Evolutionary conservation across 805 yeast genomes (phyloP).

Genomic region (Torulaspora gathmanii): DNA sequence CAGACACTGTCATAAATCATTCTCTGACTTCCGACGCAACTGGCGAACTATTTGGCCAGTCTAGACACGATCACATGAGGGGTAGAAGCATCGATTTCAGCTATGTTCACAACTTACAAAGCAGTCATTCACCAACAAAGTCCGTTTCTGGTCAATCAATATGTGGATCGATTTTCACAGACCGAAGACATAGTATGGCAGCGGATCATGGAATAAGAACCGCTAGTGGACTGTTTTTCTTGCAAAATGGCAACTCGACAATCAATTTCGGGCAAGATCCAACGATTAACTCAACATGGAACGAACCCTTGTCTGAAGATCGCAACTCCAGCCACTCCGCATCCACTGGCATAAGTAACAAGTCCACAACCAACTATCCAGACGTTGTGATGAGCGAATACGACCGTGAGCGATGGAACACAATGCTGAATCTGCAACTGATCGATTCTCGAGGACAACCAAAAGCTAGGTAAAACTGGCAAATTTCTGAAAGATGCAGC

Average conservation of each 20-base stretch:
- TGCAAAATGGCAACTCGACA: slow-evolving; percentile 12
- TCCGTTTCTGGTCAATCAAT: slow-evolving; percentile 21
- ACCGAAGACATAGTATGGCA: slow-evolving; percentile 20
- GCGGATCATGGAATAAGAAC: slow-evolving; percentile 12
- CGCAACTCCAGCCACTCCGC: slow-evolving; percentile 3
- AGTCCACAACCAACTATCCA: slow-evolving; percentile 23
- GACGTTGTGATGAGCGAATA: slow-evolving; percentile 33
- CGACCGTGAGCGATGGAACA: slow-evolving; percentile 36
- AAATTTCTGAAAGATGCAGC: too few relatives aligned
- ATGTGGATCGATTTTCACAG: slow-evolving; percentile 7
- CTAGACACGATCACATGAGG: slow-evolving; percentile 18
- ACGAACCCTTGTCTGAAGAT: slow-evolving; percentile 4
- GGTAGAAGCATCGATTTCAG: slow-evolving; percentile 33
- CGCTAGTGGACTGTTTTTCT: slow-evolving; percentile 15
- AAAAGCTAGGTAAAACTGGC: too few relatives aligned
- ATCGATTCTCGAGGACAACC: too few relatives aligned
- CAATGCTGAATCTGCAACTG: slow-evolving; percentile 11
- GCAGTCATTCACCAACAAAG: slow-evolving; percentile 33
- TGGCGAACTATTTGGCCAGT: slow-evolving; percentile 5
- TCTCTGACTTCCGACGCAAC: slow-evolving; percentile 6
- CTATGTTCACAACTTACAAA: slow-evolving; percentile 31
- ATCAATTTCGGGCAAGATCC: slow-evolving; percentile 5
- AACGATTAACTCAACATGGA: slow-evolving; percentile 5
- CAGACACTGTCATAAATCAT: slow-evolving; percentile 21
- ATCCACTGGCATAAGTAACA: slow-evolving; percentile 8